A percentile compares a stretch with the other conserved stretches of the same genome.
phyloP scores from a whole-genome alignment of 345 rosid genomes.

The Rubroshorea leprosula region DNA sequence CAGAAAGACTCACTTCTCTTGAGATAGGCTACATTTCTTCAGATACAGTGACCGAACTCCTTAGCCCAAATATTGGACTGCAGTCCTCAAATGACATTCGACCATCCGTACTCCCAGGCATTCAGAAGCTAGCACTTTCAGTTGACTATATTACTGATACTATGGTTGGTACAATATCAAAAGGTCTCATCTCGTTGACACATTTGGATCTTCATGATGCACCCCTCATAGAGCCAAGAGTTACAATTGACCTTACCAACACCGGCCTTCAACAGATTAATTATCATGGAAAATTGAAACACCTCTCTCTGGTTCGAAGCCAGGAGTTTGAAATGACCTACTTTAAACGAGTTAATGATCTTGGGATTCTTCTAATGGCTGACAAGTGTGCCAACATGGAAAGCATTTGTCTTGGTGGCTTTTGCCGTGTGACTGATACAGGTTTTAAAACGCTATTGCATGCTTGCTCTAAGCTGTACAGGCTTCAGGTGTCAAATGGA shows the following conservation, averaged over 20 bases:
- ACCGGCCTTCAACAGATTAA: slow-evolving; percentile 79
- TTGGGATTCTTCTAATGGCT: slow-evolving; percentile 87
- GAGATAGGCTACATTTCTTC: slow-evolving; percentile 83
- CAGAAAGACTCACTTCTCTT: slow-evolving; percentile 69
- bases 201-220: slow-evolving; percentile 89
- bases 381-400: slow-evolving; percentile 74
- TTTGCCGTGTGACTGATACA: slow-evolving; percentile 81
- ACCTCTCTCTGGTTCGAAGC: slow-evolving; percentile 74
- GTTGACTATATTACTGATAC: slow-evolving; percentile 76
- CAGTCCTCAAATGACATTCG: slow-evolving; percentile 25
- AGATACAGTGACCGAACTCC: slow-evolving; percentile 67
- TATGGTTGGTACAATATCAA: slow-evolving; percentile 65
- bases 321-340: slow-evolving; percentile 64
- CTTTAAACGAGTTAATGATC: slow-evolving; percentile 83
- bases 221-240: slow-evolving; percentile 60
- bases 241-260: slow-evolving; percentile 72
- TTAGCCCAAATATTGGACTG: slow-evolving; percentile 40
- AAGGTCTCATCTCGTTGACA: slow-evolving; percentile 52
- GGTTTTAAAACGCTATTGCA: slow-evolving; percentile 84
- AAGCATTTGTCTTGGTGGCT: slow-evolving; percentile 83
- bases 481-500: slow-evolving; percentile 72
- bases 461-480: slow-evolving; percentile 69
- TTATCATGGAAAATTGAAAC: slow-evolving; percentile 66
- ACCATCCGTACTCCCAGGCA: slow-evolving; percentile 48
- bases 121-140: slow-evolving; percentile 65